Conservation (phyloP, 1,139 yeast genomes). For the Suhomyces anneliseae region DNA sequence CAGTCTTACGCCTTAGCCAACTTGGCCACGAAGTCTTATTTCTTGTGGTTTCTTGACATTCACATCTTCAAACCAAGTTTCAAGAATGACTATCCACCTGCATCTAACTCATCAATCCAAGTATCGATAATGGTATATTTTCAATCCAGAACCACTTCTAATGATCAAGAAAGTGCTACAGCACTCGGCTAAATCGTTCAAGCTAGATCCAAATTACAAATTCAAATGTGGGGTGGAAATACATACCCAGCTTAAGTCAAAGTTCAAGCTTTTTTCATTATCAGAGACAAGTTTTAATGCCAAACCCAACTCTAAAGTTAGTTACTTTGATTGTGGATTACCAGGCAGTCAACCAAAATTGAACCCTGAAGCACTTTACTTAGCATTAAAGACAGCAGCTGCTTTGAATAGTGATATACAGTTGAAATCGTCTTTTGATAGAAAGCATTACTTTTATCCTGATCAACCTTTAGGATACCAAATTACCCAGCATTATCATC, state of each 20-base stretch:
- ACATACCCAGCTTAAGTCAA: constrained; percentile 83
- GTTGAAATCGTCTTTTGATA: constrained; percentile 66
- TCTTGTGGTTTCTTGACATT: background rate
- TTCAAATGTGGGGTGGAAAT: constrained; percentile 90
- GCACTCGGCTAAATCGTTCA: constrained; percentile 6
- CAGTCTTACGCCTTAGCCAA: constrained; percentile 59
- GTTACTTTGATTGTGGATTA: constrained; percentile 79
- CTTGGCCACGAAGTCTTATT: constrained; percentile 22
- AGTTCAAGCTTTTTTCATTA: constrained; percentile 70
- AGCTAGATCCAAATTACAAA: constrained; percentile 23
- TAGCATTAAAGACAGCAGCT: constrained; percentile 72
- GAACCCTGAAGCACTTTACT: constrained; percentile 71
- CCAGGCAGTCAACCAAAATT: constrained; percentile 93
- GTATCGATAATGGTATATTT: background rate
- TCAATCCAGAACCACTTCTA: background rate
- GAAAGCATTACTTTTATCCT: constrained; percentile 94
- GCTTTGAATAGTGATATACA: constrained; percentile 67
- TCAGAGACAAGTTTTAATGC: constrained; percentile 52
- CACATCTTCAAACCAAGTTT: background rate
- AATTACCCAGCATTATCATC: constrained; percentile 84
- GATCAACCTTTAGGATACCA: constrained; percentile 98
- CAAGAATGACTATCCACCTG: background rate
- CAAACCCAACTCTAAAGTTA: constrained; percentile 66
- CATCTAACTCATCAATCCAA: background rate
- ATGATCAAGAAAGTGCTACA: constrained; percentile 1